phyloP scores from a whole-genome alignment of 2,329 filamentous ascomycete genomes.

The Incumbomyces lentus region DNA sequence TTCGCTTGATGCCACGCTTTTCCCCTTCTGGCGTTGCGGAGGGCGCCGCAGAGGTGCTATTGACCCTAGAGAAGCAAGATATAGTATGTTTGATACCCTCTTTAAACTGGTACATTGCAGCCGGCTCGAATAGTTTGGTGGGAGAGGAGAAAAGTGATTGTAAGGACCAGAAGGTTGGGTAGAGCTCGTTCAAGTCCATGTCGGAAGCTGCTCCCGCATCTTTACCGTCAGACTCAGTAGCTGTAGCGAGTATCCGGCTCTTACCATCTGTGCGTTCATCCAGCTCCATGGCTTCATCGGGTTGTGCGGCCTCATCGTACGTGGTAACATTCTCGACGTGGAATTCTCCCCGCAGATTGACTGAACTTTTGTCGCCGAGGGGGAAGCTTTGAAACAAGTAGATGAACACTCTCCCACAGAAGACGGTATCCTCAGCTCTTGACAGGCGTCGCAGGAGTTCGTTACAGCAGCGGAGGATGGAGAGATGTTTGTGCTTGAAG shows the following conservation, averaged over 20 bases:
- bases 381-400: conserved; percentile 98
- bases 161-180: conserved; percentile 87
- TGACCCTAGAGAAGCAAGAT: conserved; percentile 63
- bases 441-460: conserved; percentile 87
- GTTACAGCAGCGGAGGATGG: conserved; percentile 90
- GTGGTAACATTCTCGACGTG: conserved; percentile 89
- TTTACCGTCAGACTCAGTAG: conserved; percentile 4
- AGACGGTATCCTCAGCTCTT: conserved; percentile 92
- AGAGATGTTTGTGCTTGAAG: conserved; percentile 72
- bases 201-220: neutral
- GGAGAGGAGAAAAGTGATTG: conserved; percentile 90
- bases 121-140: conserved; percentile 63
- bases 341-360: conserved; percentile 91
- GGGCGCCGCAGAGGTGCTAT: conserved; percentile 51
- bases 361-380: conserved; percentile 89
- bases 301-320: conserved; percentile 51
- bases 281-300: conserved; percentile 42
- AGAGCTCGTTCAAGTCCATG: conserved; percentile 54
- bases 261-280: conserved; percentile 20
- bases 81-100: conserved; percentile 52
- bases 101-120: conserved; percentile 58
- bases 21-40: conserved; percentile 40
- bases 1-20: conserved; percentile 60
- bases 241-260: too few relatives aligned
- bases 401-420: conserved; percentile 95